Evolutionary conservation across 2,329 filamentous ascomycete species (phyloP).

Genomic region (Cercospora sp.): DNA sequence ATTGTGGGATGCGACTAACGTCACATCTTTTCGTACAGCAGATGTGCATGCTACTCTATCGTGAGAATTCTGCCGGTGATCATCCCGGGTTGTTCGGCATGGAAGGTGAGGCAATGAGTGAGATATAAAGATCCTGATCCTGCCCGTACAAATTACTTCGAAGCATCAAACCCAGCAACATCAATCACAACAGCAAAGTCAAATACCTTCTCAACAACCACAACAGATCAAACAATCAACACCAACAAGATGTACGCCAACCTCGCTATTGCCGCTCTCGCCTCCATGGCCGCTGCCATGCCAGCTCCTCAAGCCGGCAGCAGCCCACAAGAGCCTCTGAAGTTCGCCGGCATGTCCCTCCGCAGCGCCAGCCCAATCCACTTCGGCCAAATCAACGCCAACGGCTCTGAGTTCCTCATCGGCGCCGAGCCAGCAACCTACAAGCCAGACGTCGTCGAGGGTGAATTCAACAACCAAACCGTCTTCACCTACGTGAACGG

Average conservation of each 20-base stretch:
- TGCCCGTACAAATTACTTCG: neutral
- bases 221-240: slow-evolving; percentile 1
- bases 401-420: slow-evolving; percentile 29
- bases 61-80: slow-evolving; percentile 1
- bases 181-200: neutral
- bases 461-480: slow-evolving; percentile 17
- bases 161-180: slow-evolving; percentile 5
- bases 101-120: neutral
- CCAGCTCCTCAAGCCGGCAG: slow-evolving; percentile 20
- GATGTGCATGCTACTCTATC: neutral
- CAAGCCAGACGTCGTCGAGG: slow-evolving; percentile 26
- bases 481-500: slow-evolving; percentile 33
- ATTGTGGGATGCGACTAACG: slow-evolving; percentile 6
- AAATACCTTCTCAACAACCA: neutral
- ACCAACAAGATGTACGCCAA: slow-evolving; percentile 32
- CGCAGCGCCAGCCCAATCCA: slow-evolving; percentile 32
- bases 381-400: slow-evolving; percentile 31
- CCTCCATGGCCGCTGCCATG: slow-evolving; percentile 25
- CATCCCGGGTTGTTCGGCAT: slow-evolving; percentile 2
- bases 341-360: slow-evolving; percentile 29
- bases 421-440: slow-evolving; percentile 32
- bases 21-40: neutral
- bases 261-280: slow-evolving; percentile 22
- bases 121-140: slow-evolving; percentile 1
- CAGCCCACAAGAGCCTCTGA: slow-evolving; percentile 7